Conservation (phyloP, 495 filamentous ascomycete species). For the Cairneyella variabilis region DNA sequence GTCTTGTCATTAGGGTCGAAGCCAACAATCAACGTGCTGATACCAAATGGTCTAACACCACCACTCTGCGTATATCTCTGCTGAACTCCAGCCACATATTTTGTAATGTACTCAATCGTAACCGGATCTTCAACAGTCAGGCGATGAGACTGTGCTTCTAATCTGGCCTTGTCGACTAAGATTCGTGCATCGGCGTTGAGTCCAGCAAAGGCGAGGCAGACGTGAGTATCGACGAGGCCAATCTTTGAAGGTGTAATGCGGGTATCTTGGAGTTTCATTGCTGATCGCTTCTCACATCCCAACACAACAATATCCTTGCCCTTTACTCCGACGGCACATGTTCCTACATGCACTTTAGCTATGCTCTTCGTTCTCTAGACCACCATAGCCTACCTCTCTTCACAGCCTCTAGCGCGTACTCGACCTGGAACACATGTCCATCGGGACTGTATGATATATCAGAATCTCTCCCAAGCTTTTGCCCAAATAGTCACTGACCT, state of each 20-base stretch:
- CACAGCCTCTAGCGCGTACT: constrained; percentile 98
- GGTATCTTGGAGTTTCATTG: constrained; percentile 98
- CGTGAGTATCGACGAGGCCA: constrained; percentile 88
- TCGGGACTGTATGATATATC: constrained; percentile 68
- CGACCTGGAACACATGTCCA: constrained; percentile 99
- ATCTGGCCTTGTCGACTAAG: constrained; percentile 91
- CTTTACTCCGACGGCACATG: constrained; percentile 97
- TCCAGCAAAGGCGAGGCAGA: constrained; percentile 93
- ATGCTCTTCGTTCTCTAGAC: neutral
- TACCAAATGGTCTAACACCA: constrained; percentile 94
- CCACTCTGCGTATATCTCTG: constrained; percentile 98
- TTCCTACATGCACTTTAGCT: constrained; percentile 55
- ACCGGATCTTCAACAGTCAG: constrained; percentile 98
- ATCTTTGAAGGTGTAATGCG: constrained; percentile 99
- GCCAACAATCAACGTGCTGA: constrained; percentile 94
- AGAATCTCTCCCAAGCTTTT: constrained; percentile 34
- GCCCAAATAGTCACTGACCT: constrained; percentile 43
- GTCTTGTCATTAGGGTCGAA: constrained; percentile 88
- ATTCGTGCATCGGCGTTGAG: constrained; percentile 97
- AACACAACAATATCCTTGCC: constrained; percentile 91
- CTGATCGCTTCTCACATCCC: constrained; percentile 96
- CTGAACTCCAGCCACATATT: constrained; percentile 95
- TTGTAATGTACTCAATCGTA: constrained; percentile 98
- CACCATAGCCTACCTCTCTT: constrained; percentile 71
- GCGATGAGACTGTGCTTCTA: constrained; percentile 96